Percentiles rank a stretch among this genome's conserved stretches.
phyloP scores from a whole-genome alignment of 768 basidiomycete species.

The Podaxis sp. region DNA sequence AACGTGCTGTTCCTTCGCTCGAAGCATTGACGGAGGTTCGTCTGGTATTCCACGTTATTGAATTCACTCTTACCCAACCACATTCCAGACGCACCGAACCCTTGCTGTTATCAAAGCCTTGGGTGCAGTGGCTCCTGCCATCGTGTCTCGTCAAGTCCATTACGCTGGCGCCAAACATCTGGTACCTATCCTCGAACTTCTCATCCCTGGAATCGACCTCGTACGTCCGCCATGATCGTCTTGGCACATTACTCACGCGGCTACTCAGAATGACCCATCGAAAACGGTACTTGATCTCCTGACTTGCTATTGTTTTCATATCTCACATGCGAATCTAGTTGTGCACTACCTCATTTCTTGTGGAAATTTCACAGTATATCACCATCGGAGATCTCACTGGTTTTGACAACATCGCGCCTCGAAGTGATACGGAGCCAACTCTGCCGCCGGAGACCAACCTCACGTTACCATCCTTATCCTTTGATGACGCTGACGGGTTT shows the following conservation, averaged over 20 bases:
- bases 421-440: slow-evolving; percentile 32
- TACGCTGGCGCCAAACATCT: slow-evolving; percentile 83
- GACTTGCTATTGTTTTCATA: not conserved
- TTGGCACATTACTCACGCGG: slow-evolving; percentile 9
- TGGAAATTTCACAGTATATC: slow-evolving; percentile 73
- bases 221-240: slow-evolving; percentile 36
- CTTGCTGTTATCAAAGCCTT: slow-evolving; percentile 84
- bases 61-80: not conserved
- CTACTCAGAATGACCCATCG: slow-evolving; percentile 64
- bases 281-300: slow-evolving; percentile 58
- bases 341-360: slow-evolving; percentile 73
- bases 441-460: slow-evolving; percentile 26
- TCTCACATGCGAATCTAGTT: slow-evolving; percentile 38
- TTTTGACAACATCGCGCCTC: slow-evolving; percentile 26
- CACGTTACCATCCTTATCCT: slow-evolving; percentile 35
- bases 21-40: slow-evolving; percentile 83
- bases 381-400: slow-evolving; percentile 64
- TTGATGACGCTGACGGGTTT: slow-evolving; percentile 37
- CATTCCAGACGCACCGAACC: slow-evolving; percentile 72
- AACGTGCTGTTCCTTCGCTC: slow-evolving; percentile 83
- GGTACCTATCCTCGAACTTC: slow-evolving; percentile 72
- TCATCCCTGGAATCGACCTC: slow-evolving; percentile 86
- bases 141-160: slow-evolving; percentile 78
- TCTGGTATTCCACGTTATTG: slow-evolving; percentile 1
- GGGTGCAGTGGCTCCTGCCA: slow-evolving; percentile 74